phyloP scores from a whole-genome alignment of 148 eudicot species.

The Amaranthus hypochondriacus region DNA sequence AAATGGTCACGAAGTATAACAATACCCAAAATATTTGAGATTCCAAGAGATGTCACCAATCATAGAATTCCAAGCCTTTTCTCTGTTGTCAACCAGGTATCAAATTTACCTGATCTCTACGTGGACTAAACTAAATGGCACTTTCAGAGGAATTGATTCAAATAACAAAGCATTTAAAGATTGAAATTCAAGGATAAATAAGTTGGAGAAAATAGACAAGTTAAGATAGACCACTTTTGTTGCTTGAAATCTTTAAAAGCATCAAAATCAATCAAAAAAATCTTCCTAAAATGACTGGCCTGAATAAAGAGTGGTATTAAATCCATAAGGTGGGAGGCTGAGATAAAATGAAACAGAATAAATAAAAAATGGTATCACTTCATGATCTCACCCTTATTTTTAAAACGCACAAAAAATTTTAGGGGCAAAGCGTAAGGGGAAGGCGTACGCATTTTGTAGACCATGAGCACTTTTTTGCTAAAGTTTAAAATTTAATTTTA shows the following conservation, averaged over 20 bases:
- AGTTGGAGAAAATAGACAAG: not conserved
- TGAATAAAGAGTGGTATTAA: not conserved
- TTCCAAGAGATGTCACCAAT: not conserved
- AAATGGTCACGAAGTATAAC: no score
- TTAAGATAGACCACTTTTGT: not conserved
- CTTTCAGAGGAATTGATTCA: slow-evolving; percentile 1
- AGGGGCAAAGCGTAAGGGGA: not conserved
- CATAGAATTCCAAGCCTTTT: not conserved
- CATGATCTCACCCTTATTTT: not conserved
- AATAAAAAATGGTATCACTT: no score
- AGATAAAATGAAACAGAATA: not conserved
- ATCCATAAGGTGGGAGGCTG: not conserved
- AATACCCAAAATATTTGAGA: not conserved
- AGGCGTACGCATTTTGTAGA: no score
- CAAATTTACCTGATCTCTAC: not conserved
- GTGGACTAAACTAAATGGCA: not conserved
- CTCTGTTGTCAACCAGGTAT: not conserved
- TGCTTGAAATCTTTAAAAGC: not conserved
- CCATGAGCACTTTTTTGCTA: no score
- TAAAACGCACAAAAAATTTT: not conserved
- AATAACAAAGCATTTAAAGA: not conserved
- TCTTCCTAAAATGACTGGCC: not conserved
- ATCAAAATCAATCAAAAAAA: not conserved
- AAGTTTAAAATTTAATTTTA: no score
- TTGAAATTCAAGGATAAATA: not conserved